phyloP scores from a whole-genome alignment of 2,329 filamentous ascomycete genomes.

The Stagonosporopsis cucurbitacearum region DNA sequence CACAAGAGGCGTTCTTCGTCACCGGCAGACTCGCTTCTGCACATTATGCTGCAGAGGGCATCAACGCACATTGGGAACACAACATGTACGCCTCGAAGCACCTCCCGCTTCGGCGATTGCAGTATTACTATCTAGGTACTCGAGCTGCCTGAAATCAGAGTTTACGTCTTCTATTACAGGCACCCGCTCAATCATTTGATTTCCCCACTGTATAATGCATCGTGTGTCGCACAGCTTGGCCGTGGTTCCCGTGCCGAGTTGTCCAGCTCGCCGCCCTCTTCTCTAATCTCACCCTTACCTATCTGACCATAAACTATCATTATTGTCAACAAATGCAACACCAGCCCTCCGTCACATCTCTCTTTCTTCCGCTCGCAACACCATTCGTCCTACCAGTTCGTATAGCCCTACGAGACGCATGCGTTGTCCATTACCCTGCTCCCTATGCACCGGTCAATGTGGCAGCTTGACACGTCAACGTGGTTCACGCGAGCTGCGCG shows the following conservation, averaged over 20 bases:
- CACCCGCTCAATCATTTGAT: not conserved
- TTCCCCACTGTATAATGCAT: not conserved
- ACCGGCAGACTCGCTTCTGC: constrained; percentile 28
- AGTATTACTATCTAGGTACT: too few species aligned
- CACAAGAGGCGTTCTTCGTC: constrained; percentile 25
- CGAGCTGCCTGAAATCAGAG: not conserved
- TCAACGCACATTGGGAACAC: constrained; percentile 14
- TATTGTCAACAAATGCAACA: constrained; percentile 7
- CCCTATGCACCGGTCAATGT: not conserved
- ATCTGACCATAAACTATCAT: not conserved
- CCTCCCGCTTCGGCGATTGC: not conserved
- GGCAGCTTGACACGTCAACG: constrained; percentile 42
- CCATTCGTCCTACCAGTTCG: constrained; percentile 35
- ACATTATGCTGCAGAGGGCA: constrained; percentile 20
- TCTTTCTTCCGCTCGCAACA: not conserved
- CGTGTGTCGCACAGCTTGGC: not conserved
- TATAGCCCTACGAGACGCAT: constrained; percentile 24
- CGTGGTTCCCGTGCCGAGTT: not conserved
- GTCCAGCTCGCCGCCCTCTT: too few species aligned
- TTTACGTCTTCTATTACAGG: not conserved
- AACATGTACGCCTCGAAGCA: constrained; percentile 3
- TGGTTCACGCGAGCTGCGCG: constrained; percentile 39
- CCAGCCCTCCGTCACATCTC: constrained; percentile 9
- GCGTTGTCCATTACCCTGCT: constrained; percentile 26
- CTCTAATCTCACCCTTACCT: not conserved